phyloP scores from a whole-genome alignment of 257 asterid species.

The Solanum acaule region DNA sequence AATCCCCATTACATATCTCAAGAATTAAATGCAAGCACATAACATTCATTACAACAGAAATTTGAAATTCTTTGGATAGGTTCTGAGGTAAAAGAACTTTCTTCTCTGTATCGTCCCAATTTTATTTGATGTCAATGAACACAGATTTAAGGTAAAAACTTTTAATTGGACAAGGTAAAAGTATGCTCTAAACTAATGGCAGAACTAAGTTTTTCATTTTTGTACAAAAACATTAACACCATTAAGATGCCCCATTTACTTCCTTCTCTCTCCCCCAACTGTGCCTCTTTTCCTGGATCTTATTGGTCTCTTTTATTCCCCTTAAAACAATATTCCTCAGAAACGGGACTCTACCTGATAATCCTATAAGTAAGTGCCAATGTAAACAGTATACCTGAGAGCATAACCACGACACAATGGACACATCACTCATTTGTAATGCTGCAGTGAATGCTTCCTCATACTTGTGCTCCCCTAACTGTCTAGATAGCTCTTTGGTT shows the following conservation, averaged over 20 bases:
- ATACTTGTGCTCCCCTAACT: conserved; percentile 68
- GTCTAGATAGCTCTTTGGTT: conserved; percentile 81
- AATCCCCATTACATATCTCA: neutral
- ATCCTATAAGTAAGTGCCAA: neutral
- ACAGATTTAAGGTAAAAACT: neutral
- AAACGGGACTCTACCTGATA: neutral
- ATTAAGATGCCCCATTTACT: neutral
- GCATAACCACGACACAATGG: conserved; percentile 87
- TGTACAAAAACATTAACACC: neutral
- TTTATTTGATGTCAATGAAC: neutral
- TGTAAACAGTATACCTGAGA: conserved; percentile 56
- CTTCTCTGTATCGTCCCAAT: neutral
- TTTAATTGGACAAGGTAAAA: neutral
- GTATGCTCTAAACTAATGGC: neutral
- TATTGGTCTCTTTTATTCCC: neutral
- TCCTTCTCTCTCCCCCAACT: neutral
- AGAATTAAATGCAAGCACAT: neutral
- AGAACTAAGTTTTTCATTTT: neutral
- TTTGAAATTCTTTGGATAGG: neutral
- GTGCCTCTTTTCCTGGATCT: neutral
- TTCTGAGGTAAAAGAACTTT: neutral
- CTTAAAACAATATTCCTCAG: neutral
- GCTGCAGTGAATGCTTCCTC: conserved; percentile 93
- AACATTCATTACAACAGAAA: neutral
- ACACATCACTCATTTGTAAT: conserved; percentile 79